Evolutionary conservation across 495 filamentous ascomycete genomes (phyloP), one percentile per base, ranked within the genome.

Genomic region (Daldinia decipiens): DNA sequence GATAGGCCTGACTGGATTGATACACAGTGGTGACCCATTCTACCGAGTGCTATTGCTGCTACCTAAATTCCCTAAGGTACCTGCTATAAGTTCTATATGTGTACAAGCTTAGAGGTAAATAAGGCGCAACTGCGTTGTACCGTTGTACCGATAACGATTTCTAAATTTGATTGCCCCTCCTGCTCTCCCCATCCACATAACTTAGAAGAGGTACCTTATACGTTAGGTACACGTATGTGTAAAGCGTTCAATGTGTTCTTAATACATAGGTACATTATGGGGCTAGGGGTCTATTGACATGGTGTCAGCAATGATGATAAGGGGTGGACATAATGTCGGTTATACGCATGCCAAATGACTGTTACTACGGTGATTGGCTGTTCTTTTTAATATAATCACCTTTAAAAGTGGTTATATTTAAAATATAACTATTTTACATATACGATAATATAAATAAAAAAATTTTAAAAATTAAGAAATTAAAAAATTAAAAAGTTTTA

Each of bases 111-210:
- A 19, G 21, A 52, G 5, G 3, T 5, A 24, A 29, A 21, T 45
- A n/a, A 45, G 6, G 17, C n/a, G n/a, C 40, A 17, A 45, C n/a
- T 19, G 3, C 1, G 21, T 24, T 24, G 21, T 24, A 24, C 21
- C 21, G 4, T 52, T 52, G 24, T 52, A 52, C 47, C 47, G 47
- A 29, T 52, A 52, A 29, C 19, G 4, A 60, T 24, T 39, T 32
- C 19, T 24, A 17, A 60, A 36, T 40, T 43, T 36, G 32, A 19
- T 59, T 63, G 59, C 66, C 66, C 59, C 59, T 63, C 66, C 52
- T 36, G 31, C 32, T 32, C 26, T 52, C 24, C 19, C 26, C 45
- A 15, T 21, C 15, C 39, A 51, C 45, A 7, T 51, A 50, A 24
- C 17, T 26, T 50, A 4, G 19, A 47, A 47, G 43, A 47, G 43